These are phyloP conservation scores for Hemisphaericaspora xylofermentans DNA, from an alignment of 1,139 yeast genomes.

Conservation along the genomic window DNA sequence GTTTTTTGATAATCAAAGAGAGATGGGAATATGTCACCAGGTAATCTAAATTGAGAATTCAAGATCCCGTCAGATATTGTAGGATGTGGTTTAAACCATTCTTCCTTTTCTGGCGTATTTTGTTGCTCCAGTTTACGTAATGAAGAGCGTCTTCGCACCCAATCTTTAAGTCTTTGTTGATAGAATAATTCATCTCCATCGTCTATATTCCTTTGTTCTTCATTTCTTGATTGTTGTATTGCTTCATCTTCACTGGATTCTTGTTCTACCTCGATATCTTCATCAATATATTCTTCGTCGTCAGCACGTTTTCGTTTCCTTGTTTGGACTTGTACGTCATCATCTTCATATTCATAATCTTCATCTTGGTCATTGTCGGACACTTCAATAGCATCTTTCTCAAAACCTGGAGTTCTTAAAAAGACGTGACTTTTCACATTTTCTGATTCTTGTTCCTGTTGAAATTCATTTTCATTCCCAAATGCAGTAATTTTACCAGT, in stretches of 20 bases:
- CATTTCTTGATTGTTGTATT: conserved; percentile 12
- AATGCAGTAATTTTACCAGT: conserved; percentile 96
- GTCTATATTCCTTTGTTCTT: conserved; percentile 48
- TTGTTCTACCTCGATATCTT: conserved; percentile 12
- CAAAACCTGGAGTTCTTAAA: conserved; percentile 42
- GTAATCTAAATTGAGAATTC: conserved; percentile 67
- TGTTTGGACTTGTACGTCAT: conserved; percentile 11
- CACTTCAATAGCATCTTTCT: conserved; percentile 8
- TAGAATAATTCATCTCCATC: conserved; percentile 76
- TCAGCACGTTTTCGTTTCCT: conserved; percentile 12
- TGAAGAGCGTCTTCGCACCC: conserved; percentile 53
- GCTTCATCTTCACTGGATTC: conserved; percentile 14
- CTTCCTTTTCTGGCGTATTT: conserved; percentile 42
- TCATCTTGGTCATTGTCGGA: conserved; percentile 4
- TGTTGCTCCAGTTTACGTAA: conserved; percentile 21
- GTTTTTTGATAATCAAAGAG: conserved; percentile 93
- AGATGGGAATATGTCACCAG: conserved; percentile 88
- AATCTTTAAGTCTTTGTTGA: conserved; percentile 54
- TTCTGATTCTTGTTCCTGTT: conserved; percentile 11
- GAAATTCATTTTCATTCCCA: conserved; percentile 66
- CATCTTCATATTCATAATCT: conserved; percentile 18
- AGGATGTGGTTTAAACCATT: conserved; percentile 79
- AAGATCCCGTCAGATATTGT: conserved; percentile 69
- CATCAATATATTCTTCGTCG: conserved; percentile 11
- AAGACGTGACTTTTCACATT: conserved; percentile 31